These are phyloP conservation scores for Quaeritorhiza haematococci DNA, from an alignment of 371 early-diverging fungal genomes.

Conservation along the genomic window DNA sequence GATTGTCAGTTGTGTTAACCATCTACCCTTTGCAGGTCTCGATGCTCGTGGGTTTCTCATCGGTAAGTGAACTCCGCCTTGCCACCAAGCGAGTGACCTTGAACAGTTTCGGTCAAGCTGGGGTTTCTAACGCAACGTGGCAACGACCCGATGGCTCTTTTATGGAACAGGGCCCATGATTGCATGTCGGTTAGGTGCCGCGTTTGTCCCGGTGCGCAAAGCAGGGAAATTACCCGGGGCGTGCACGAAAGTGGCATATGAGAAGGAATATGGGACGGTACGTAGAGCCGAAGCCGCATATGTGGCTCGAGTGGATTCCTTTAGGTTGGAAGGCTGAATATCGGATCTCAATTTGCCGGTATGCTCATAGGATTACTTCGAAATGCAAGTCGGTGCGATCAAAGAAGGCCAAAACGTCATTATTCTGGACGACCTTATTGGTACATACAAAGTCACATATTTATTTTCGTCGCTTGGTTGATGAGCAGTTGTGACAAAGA, in stretches of 20 bases:
- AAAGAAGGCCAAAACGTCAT: conserved; percentile 80
- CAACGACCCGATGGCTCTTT: too few relatives aligned
- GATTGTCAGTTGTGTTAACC: too few relatives aligned
- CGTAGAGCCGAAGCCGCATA: too few relatives aligned
- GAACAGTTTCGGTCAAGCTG: too few relatives aligned
- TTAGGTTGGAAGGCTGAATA: too few relatives aligned
- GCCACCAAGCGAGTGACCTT: too few relatives aligned
- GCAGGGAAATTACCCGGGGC: conserved; percentile 92
- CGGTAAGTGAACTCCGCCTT: conserved; percentile 2
- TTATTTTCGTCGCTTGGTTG: too few relatives aligned
- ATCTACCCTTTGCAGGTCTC: conserved; percentile 13
- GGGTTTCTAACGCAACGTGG: too few relatives aligned
- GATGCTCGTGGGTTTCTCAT: conserved; percentile 33
- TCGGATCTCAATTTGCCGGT: too few relatives aligned
- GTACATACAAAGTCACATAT: too few relatives aligned
- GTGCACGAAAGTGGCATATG: conserved; percentile 65
- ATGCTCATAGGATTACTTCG: conserved; percentile 72
- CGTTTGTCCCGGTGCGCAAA: conserved; percentile 94
- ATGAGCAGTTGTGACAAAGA: too few relatives aligned
- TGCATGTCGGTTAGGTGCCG: conserved; percentile 80
- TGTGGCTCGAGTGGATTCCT: too few relatives aligned
- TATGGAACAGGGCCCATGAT: conserved; percentile 68
- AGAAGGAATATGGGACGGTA: conserved; percentile 93
- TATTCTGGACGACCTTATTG: conserved; percentile 92
- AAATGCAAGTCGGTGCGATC: conserved; percentile 81